phyloP scores from a whole-genome alignment of 257 asterid genomes.

The Rubia yunnanensis region DNA sequence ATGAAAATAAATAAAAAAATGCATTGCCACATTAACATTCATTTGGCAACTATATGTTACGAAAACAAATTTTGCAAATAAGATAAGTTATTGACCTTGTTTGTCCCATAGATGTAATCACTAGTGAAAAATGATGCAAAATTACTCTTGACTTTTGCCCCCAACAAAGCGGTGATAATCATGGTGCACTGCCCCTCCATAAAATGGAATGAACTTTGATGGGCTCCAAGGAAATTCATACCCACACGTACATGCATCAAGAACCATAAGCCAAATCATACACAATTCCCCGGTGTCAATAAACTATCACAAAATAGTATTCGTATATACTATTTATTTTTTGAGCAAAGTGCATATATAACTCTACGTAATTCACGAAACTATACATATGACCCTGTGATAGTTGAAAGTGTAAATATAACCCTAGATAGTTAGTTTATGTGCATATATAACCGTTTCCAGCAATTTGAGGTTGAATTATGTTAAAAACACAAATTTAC shows the following conservation, averaged over 20 bases:
- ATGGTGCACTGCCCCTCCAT: constrained; percentile 72
- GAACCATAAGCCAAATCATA: neutral
- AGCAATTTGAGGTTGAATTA: no score
- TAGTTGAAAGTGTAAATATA: no score
- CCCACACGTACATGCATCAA: constrained; percentile 15
- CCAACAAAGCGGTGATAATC: constrained; percentile 82
- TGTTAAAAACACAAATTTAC: no score
- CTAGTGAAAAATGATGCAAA: constrained; percentile 79
- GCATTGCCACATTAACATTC: neutral
- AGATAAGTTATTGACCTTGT: constrained; percentile 35
- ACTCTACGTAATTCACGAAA: no score
- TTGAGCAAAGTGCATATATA: no score
- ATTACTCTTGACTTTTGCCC: constrained; percentile 56
- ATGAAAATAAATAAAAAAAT: constrained; percentile 14
- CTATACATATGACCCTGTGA: no score
- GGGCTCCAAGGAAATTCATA: constrained; percentile 84
- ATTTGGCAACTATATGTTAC: no score
- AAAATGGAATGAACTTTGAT: constrained; percentile 56
- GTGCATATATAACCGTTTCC: no score
- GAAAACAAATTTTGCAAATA: neutral
- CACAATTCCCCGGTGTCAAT: no score
- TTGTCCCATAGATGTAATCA: constrained; percentile 60
- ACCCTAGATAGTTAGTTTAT: no score
- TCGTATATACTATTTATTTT: no score
- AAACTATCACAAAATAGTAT: no score